A percentile compares a stretch with the other conserved stretches of the same genome.
These are phyloP conservation scores for Saturnispora sanitii DNA, from an alignment of 805 yeast species.

Conservation along the genomic window DNA sequence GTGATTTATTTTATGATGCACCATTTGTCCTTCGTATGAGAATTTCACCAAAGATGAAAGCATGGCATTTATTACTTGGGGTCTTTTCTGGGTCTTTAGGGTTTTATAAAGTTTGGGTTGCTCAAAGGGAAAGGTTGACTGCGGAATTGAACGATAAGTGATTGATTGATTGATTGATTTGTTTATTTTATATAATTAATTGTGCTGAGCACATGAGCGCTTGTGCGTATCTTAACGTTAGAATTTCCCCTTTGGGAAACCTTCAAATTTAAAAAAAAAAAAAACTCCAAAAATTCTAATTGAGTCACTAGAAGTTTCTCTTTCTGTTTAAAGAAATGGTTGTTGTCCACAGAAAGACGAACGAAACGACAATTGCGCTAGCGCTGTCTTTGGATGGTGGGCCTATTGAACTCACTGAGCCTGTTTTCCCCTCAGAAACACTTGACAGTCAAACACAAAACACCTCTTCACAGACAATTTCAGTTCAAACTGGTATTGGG, in stretches of 20 bases:
- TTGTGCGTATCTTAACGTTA: too few species aligned
- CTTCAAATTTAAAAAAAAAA: too few species aligned
- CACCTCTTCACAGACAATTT: constrained; percentile 64
- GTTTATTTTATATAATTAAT: not conserved
- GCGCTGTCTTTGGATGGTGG: constrained; percentile 85
- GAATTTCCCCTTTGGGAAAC: too few species aligned
- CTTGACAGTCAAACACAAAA: constrained; percentile 15
- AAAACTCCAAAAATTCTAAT: not conserved
- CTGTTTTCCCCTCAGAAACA: too few species aligned
- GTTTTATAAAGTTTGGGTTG: constrained; percentile 24
- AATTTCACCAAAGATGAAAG: constrained; percentile 14
- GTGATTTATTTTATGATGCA: constrained; percentile 40
- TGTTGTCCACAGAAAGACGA: constrained; percentile 59
- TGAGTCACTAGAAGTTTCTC: not conserved
- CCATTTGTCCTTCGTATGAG: constrained; percentile 36
- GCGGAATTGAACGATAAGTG: constrained; percentile 8
- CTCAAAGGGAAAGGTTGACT: constrained; percentile 16
- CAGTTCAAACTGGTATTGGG: constrained; percentile 86
- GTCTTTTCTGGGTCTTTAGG: constrained; percentile 27
- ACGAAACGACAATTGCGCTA: constrained; percentile 88
- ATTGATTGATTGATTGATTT: not conserved
- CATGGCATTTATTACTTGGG: constrained; percentile 25
- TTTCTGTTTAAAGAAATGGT: constrained; percentile 26
- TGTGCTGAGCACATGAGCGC: too few species aligned
- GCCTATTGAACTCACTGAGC: constrained; percentile 35